Evolutionary conservation across 768 basidiomycete species (phyloP).

Genomic region (Gyrodon lividus): DNA sequence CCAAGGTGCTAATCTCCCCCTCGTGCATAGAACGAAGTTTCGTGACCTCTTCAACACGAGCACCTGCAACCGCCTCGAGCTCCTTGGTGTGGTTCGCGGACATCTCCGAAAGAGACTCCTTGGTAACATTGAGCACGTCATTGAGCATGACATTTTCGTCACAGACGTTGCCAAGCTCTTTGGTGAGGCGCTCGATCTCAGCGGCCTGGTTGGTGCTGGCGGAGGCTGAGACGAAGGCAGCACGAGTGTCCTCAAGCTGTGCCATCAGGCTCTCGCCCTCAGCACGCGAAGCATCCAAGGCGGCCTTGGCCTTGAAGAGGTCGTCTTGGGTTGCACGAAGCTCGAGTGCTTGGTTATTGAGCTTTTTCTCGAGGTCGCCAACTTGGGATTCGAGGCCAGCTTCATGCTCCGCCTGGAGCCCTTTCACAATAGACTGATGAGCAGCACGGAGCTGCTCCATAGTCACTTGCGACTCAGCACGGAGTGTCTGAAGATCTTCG

Average conservation of each 20-base stretch:
- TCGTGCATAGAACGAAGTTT: slow-evolving; percentile 60
- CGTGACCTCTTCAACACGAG: slow-evolving; percentile 68
- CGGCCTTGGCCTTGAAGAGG: slow-evolving; percentile 69
- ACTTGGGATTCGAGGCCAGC: slow-evolving; percentile 57
- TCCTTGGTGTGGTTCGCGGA: slow-evolving; percentile 68
- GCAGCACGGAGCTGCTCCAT: slow-evolving; percentile 67
- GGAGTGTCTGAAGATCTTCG: slow-evolving; percentile 69
- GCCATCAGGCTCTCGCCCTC: slow-evolving; percentile 57
- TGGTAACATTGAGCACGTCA: slow-evolving; percentile 66
- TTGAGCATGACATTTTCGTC: slow-evolving; percentile 67
- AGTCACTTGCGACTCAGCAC: slow-evolving; percentile 60
- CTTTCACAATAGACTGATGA: slow-evolving; percentile 59
- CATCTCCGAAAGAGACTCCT: slow-evolving; percentile 68
- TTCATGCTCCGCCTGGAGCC: slow-evolving; percentile 63
- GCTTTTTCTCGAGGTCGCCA: slow-evolving; percentile 58
- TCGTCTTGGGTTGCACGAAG: slow-evolving; percentile 86
- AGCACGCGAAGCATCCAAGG: slow-evolving; percentile 47
- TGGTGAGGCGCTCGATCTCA: slow-evolving; percentile 54
- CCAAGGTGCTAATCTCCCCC: slow-evolving; percentile 55
- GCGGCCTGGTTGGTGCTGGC: slow-evolving; percentile 48
- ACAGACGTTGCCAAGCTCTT: slow-evolving; percentile 60
- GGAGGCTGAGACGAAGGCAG: slow-evolving; percentile 41
- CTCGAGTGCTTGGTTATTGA: slow-evolving; percentile 61
- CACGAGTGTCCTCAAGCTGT: slow-evolving; percentile 65
- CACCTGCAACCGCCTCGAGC: slow-evolving; percentile 71